These are phyloP conservation scores for Trifolium subterraneum DNA, from an alignment of 306 rosid species.

Conservation along the genomic window DNA sequence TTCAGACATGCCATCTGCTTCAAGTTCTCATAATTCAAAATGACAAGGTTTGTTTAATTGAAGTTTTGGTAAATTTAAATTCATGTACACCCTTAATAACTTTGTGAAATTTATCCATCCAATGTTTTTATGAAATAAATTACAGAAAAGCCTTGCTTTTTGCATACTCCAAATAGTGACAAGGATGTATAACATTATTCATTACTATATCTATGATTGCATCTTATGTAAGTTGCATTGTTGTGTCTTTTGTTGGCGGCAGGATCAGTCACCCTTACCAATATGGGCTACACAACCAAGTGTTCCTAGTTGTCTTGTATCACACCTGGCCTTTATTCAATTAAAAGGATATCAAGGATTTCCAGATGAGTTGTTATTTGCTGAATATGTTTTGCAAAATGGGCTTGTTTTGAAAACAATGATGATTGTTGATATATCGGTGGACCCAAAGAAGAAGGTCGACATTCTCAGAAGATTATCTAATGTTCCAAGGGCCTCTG, in stretches of 20 bases:
- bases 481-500: slow-evolving; percentile 1
- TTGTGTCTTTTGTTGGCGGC: background rate
- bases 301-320: background rate
- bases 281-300: background rate
- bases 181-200: background rate
- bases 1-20: slow-evolving; percentile 13
- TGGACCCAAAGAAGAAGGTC: background rate
- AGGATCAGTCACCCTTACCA: background rate
- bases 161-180: too few species aligned
- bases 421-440: background rate
- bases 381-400: background rate
- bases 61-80: background rate
- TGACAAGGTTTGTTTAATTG: slow-evolving; percentile 6
- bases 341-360: background rate
- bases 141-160: too few species aligned
- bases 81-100: background rate
- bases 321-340: background rate
- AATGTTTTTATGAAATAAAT: too few species aligned
- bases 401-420: slow-evolving; percentile 18
- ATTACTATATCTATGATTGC: too few species aligned
- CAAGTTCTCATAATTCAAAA: background rate
- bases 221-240: background rate
- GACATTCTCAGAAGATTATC: background rate
- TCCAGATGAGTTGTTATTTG: slow-evolving; percentile 13
- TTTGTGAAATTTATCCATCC: too few species aligned